Evolutionary conservation across 139 green algal genomes (phyloP), one percentile per base, ranked within the genome.

Genomic region (Coelastrella sp.): DNA sequence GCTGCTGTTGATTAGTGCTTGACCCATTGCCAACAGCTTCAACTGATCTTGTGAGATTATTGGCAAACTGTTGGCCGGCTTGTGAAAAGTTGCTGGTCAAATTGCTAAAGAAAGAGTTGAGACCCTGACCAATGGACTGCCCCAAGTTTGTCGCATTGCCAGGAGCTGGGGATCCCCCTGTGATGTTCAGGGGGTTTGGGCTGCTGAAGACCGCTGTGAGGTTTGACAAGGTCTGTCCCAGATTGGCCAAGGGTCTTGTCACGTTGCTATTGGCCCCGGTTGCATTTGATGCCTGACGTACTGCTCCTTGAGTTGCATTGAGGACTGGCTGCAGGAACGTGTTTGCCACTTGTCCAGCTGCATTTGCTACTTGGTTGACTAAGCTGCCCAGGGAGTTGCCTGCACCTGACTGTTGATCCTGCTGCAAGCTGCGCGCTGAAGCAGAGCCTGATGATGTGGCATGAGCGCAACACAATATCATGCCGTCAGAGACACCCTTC

Each of bases 221-320:
- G 80, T 86, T 86, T 6, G 8, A 20, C 10, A 86, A 58, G 10
- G 27, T 57, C 59, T 86, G 59, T 20, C 57, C 57, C 57, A 85
- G 20, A 19, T 56, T 85, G 25, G 24, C 57, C 79, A 70, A 70
- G 24, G 11, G 57, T 35, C 56, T 22, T 68, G 79, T 81, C 7
- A 76, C 17, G 4, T 58, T 80, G 24, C 74, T 58, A 58, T 58
- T 58, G 19, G n/a, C 8, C 25, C 19, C 70, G 4, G 70, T 76
- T 11, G 70, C 70, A 10, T 80, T 57, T 59, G 74, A 10, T 80
- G 74, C 74, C 24, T 65, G 80, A 35, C 25, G 5, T 86, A n/a
- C 58, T 86, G 80, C 61, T 85, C 22, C 20, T 12, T 35, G 79
- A 57, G 80, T 86, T 12, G 22, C 59, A 59, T 86, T 86, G 59